A percentile compares a stretch with the other conserved stretches of the same genome.
Conservation (phyloP, 2,329 filamentous ascomycete species). For the Talaromyces sp. region DNA sequence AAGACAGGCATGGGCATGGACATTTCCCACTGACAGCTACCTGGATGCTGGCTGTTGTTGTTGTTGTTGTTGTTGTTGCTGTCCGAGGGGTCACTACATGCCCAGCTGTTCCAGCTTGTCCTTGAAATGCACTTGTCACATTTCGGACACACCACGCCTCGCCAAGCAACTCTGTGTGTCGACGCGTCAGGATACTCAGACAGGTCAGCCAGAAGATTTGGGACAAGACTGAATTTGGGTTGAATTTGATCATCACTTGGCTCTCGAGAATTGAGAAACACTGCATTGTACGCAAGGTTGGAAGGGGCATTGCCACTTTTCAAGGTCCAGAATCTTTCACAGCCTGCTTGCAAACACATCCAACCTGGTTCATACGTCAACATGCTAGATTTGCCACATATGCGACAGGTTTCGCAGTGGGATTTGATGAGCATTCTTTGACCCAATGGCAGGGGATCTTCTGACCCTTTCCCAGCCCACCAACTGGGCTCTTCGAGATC, state of each 20-base stretch:
- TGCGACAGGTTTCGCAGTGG: constrained; percentile 34
- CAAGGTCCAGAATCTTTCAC: constrained; percentile 52
- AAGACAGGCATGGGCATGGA: constrained; percentile 26
- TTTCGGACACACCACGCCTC: constrained; percentile 64
- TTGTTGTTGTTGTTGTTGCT: not conserved
- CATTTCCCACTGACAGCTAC: constrained; percentile 50
- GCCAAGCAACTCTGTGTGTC: constrained; percentile 54
- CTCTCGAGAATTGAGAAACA: constrained; percentile 58
- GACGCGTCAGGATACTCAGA: constrained; percentile 42
- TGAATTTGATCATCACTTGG: constrained; percentile 41
- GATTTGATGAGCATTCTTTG: constrained; percentile 33
- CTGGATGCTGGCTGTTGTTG: constrained; percentile 16
- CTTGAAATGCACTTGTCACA: constrained; percentile 64
- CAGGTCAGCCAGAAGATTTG: constrained; percentile 41
- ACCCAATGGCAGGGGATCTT: constrained; percentile 28
- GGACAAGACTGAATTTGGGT: constrained; percentile 41
- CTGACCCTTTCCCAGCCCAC: constrained; percentile 52
- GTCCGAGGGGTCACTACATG: constrained; percentile 44
- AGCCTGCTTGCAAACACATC: constrained; percentile 55
- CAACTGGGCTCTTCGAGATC: constrained; percentile 53
- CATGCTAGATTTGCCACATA: constrained; percentile 41
- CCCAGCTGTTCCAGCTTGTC: constrained; percentile 61
- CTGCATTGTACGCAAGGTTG: constrained; percentile 51
- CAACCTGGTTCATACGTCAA: constrained; percentile 50
- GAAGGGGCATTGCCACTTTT: constrained; percentile 32